These are phyloP conservation scores for Blastobotrys americana DNA, from an alignment of 805 yeast genomes.

Conservation along the genomic window DNA sequence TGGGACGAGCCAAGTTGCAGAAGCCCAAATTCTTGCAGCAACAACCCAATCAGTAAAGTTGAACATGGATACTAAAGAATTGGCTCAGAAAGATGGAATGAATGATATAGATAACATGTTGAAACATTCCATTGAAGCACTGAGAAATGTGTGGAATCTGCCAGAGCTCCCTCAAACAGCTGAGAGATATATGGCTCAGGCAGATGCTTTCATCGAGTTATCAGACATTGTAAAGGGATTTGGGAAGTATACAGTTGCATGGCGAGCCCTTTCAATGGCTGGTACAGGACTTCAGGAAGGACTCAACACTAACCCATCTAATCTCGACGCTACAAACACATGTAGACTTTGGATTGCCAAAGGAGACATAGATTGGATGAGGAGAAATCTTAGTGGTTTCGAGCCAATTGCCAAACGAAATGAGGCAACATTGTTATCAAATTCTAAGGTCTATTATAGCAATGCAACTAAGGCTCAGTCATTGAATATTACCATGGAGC, in stretches of 20 bases:
- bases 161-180: conserved; percentile 11
- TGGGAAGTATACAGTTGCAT: conserved; percentile 7
- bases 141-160: conserved; percentile 6
- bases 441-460: conserved; percentile 21
- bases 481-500: conserved; percentile 9
- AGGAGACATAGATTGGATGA: conserved; percentile 24
- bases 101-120: too few species aligned
- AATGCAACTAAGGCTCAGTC: conserved; percentile 20
- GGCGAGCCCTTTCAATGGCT: conserved; percentile 19
- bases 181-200: conserved; percentile 21
- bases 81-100: conserved; percentile 1
- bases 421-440: conserved; percentile 16
- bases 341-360: conserved; percentile 18
- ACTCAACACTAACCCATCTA: background rate
- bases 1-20: background rate
- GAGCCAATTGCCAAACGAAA: conserved; percentile 18
- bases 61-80: background rate
- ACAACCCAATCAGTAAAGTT: background rate
- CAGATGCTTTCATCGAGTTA: conserved; percentile 22
- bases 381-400: conserved; percentile 13
- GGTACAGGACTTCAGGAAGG: conserved; percentile 11
- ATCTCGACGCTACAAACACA: conserved; percentile 7
- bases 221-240: conserved; percentile 1
- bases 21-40: conserved; percentile 1
- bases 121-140: background rate